Base-by-base conservation (phyloP, 805 yeast genomes). In the Groenewaldozyma salmanticensis region DNA sequence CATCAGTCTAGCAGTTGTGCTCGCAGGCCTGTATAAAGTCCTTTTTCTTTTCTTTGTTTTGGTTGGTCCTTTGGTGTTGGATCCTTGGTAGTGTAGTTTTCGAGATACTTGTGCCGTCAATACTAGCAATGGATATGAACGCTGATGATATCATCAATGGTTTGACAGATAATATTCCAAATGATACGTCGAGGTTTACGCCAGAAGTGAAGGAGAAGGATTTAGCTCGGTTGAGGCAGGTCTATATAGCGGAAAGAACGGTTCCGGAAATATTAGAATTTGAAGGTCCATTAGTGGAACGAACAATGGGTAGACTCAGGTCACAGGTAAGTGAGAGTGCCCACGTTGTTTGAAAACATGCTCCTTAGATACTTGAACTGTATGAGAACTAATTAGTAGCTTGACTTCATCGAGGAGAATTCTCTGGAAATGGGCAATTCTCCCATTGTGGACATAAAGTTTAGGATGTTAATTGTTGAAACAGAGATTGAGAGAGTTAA, bases 401-500 rank as follows among this genome's bases (percentile, higher is more conserved):
- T 86, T 42, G 94, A 82, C 49, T 71, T 72, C 42, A 77, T 90
- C 31, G 90, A 82, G 52, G 68, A 76, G 38, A 83, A 85, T 50
- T 80, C 94, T 5, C 78, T 85, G 54, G 88, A 82, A 42, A 65
- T 81, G 31, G 83, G 81, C 39, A 75, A 50, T n/a, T 48, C 49
- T 1, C 44, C 40, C 4, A n/a, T n/a, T n/a, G 48, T 42, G 2
- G 84, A 80, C 46, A 77, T 79, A 60, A 88, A 88, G 54, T 61
- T 90, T 43, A 80, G 83, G 43, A 66, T 88, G 35, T 75, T 92
- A 65, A 74, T 94, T 19, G 79, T 90, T 51, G 98, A 92, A 55
- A 81, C 94, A 11, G 97, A 92, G 51, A 70, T 92, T 19, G 97
- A 92, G 52, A 66, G 98, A 42, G 74, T 86, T 22, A 85, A 80